These are phyloP conservation scores for Isatis lusitanica DNA, from an alignment of 441 rosid species.

Conservation along the genomic window DNA sequence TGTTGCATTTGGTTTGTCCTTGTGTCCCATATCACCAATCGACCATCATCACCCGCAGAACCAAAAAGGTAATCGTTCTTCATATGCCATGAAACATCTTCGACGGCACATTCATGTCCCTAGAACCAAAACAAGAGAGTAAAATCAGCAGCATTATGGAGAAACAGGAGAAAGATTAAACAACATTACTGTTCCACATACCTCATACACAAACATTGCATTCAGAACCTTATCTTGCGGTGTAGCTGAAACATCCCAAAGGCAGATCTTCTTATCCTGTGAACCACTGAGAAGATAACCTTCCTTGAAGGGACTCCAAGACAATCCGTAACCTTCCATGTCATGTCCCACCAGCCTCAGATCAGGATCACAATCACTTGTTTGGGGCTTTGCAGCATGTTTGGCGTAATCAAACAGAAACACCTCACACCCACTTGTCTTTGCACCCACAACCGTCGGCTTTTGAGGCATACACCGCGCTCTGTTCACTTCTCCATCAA, in stretches of 20 bases:
- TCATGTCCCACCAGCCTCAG: constrained; percentile 72
- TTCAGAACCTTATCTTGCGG: constrained; percentile 55
- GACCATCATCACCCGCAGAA: constrained; percentile 79
- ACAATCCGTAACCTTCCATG: constrained; percentile 82
- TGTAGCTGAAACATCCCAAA: constrained; percentile 72
- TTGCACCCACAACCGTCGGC: constrained; percentile 63
- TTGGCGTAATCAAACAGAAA: constrained; percentile 70
- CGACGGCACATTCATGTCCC: constrained; percentile 75
- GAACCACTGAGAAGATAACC: constrained; percentile 84
- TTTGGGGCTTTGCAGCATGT: constrained; percentile 48
- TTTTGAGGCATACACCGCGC: constrained; percentile 90
- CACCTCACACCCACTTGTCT: constrained; percentile 77
- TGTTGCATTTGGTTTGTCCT: constrained; percentile 64
- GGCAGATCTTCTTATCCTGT: constrained; percentile 70
- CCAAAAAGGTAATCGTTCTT: constrained; percentile 75
- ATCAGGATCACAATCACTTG: constrained; percentile 65
- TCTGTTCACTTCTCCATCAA: constrained; percentile 89
- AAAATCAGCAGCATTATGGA: neutral
- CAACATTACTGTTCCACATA: constrained; percentile 13
- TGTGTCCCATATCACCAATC: constrained; percentile 75
- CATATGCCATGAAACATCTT: constrained; percentile 83
- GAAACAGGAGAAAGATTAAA: neutral
- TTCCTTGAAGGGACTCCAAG: constrained; percentile 78
- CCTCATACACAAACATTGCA: constrained; percentile 66
- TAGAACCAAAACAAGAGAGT: constrained; percentile 18